Evolutionary conservation across 2,329 filamentous ascomycete species (phyloP).

Genomic region (Penicillium corylophilum): DNA sequence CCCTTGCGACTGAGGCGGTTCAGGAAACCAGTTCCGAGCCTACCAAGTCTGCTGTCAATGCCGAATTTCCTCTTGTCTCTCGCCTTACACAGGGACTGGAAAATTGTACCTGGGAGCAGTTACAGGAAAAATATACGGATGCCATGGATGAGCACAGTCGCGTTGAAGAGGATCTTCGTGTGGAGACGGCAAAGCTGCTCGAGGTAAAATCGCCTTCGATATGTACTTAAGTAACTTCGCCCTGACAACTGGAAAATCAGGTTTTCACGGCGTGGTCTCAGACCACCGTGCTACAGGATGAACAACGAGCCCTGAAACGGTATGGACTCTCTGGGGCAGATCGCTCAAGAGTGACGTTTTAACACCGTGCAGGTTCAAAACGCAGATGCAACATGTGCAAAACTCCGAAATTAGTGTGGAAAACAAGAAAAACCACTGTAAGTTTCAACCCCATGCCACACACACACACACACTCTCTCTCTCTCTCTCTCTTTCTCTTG

Average conservation of each 20-base stretch:
- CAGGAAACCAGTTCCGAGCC: neutral
- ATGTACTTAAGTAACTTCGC: neutral
- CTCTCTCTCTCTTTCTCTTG: neutral
- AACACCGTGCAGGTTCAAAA: constrained; percentile 63
- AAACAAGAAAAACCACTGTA: constrained; percentile 78
- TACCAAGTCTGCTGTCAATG: constrained; percentile 2
- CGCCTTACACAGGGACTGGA: constrained; percentile 52
- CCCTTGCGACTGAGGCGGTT: neutral
- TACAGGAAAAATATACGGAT: constrained; percentile 67
- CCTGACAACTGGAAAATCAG: constrained; percentile 46
- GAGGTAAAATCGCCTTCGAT: constrained; percentile 47
- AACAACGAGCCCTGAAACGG: constrained; percentile 75
- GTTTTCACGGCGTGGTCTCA: constrained; percentile 79
- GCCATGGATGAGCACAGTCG: constrained; percentile 63
- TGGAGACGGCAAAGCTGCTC: constrained; percentile 67
- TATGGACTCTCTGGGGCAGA: constrained; percentile 33
- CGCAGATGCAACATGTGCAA: constrained; percentile 72
- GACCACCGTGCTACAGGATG: constrained; percentile 69
- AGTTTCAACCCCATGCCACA: constrained; percentile 36
- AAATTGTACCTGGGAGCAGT: constrained; percentile 73
- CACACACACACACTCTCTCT: too few species aligned
- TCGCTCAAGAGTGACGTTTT: constrained; percentile 1
- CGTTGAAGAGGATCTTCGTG: constrained; percentile 64
- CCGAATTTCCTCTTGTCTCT: constrained; percentile 18
- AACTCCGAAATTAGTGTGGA: constrained; percentile 70